A percentile compares a stretch with the other conserved stretches of the same genome.
Evolutionary conservation across 1,139 yeast species (phyloP).

Genomic region (Zygoascus sp.): DNA sequence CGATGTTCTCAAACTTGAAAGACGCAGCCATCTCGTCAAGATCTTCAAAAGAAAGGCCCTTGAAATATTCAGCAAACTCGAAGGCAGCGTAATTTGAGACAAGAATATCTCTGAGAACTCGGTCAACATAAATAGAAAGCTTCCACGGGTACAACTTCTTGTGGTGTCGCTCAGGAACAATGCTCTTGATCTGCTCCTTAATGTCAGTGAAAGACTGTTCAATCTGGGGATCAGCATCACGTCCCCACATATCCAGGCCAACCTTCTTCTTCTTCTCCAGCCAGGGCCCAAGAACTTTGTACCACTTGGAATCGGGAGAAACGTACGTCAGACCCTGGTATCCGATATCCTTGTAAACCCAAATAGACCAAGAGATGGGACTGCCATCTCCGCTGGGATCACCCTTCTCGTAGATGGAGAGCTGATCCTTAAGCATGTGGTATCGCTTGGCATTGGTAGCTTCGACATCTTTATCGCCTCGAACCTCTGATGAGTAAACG

Average conservation of each 20-base stretch:
- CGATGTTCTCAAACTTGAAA: conserved; percentile 44
- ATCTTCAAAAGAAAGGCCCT: conserved; percentile 40
- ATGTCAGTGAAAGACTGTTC: conserved; percentile 36
- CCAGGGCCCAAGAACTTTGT: conserved; percentile 39
- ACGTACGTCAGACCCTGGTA: conserved; percentile 46
- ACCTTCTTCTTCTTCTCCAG: conserved; percentile 41
- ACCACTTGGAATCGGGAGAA: conserved; percentile 42
- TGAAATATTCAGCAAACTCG: conserved; percentile 44
- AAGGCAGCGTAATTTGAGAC: conserved; percentile 41
- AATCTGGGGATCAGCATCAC: conserved; percentile 40
- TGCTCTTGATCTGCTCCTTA: conserved; percentile 36
- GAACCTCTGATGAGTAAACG: conserved; percentile 41
- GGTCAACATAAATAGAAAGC: conserved; percentile 35
- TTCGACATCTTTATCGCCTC: conserved; percentile 41
- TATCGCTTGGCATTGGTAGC: conserved; percentile 39
- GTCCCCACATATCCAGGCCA: conserved; percentile 48
- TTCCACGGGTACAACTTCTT: conserved; percentile 43
- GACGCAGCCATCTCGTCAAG: conserved; percentile 47
- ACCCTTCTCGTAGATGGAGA: conserved; percentile 40
- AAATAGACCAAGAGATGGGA: conserved; percentile 47
- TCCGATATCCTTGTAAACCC: conserved; percentile 51
- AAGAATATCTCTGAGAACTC: conserved; percentile 42
- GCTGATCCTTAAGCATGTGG: conserved; percentile 42
- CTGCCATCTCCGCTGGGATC: conserved; percentile 45
- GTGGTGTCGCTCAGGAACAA: conserved; percentile 38